phyloP scores from a whole-genome alignment of 2,329 filamentous ascomycete species.

The Ramularia collo-cygni region DNA sequence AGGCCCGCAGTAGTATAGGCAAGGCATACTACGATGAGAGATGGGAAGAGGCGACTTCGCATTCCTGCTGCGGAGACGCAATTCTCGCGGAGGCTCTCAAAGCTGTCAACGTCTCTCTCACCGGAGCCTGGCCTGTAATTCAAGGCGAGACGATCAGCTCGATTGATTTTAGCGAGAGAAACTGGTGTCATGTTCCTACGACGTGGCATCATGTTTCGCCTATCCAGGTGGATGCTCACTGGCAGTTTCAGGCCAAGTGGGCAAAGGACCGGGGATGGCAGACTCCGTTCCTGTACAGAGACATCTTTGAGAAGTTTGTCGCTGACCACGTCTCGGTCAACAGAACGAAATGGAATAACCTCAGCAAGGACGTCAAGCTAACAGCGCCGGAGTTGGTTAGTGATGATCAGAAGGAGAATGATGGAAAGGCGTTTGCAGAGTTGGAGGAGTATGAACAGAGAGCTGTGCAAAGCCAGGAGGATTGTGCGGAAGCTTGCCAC shows the following conservation, averaged over 20 bases:
- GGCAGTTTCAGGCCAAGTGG: constrained; percentile 29
- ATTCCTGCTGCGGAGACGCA: constrained; percentile 51
- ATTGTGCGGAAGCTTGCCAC: constrained; percentile 27
- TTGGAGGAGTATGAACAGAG: constrained; percentile 22
- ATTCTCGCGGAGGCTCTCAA: constrained; percentile 45
- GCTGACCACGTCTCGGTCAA: constrained; percentile 25
- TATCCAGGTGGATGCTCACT: constrained; percentile 25
- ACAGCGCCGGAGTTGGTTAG: constrained; percentile 15
- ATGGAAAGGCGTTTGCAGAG: constrained; percentile 7
- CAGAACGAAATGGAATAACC: constrained; percentile 30
- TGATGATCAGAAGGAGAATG: constrained; percentile 13
- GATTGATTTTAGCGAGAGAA: constrained; percentile 36
- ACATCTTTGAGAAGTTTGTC: constrained; percentile 30
- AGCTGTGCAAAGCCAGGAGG: constrained; percentile 21
- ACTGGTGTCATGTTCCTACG: constrained; percentile 41
- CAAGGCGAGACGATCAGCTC: constrained; percentile 38
- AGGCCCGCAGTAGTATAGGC: constrained; percentile 37
- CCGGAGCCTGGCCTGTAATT: constrained; percentile 38
- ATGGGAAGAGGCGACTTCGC: constrained; percentile 38
- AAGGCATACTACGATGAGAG: constrained; percentile 27
- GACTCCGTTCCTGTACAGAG: constrained; percentile 28
- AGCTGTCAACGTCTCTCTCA: constrained; percentile 40
- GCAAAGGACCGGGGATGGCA: constrained; percentile 25
- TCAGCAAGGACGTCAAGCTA: constrained; percentile 26
- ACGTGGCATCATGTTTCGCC: constrained; percentile 32